phyloP scores from a whole-genome alignment of 2,329 filamentous ascomycete genomes.

The Neofusicoccum kwambonambiense region DNA sequence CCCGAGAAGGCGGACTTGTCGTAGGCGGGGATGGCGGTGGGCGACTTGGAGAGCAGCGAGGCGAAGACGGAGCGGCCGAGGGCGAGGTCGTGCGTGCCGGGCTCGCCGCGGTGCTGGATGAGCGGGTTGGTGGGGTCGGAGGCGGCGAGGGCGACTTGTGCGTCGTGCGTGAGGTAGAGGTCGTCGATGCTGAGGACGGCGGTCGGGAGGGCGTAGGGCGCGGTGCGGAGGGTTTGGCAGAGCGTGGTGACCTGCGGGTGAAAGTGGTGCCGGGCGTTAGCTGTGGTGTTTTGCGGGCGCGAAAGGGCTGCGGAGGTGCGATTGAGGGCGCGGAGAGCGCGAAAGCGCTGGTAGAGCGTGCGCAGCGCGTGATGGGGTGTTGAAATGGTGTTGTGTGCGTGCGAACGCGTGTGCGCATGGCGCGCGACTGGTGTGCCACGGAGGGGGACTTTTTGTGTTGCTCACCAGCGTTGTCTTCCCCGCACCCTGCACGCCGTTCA shows the following conservation, averaged over 20 bases:
- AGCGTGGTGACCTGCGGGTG: slow-evolving; percentile 59
- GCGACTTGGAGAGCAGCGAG: slow-evolving; percentile 51
- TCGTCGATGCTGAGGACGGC: slow-evolving; percentile 83
- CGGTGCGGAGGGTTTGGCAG: slow-evolving; percentile 57
- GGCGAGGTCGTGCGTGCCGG: slow-evolving; percentile 75
- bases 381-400: no score
- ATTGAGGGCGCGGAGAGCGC: background rate
- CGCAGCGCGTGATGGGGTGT: no score
- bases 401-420: background rate
- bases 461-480: slow-evolving; percentile 81
- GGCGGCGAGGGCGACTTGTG: slow-evolving; percentile 64
- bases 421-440: background rate
- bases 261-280: background rate
- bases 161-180: slow-evolving; percentile 74
- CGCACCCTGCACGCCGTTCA: slow-evolving; percentile 85
- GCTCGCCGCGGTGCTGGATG: slow-evolving; percentile 78
- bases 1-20: slow-evolving; percentile 79
- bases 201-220: slow-evolving; percentile 60
- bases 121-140: slow-evolving; percentile 70
- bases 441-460: slow-evolving; percentile 1
- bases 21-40: slow-evolving; percentile 69
- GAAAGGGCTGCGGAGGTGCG: background rate
- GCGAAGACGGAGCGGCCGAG: slow-evolving; percentile 65
- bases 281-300: background rate
- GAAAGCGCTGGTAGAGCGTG: background rate